A percentile compares a stretch with the other conserved stretches of the same genome.
Conservation (phyloP, 2,329 filamentous ascomycete species). For the Dactylellina sp. region DNA sequence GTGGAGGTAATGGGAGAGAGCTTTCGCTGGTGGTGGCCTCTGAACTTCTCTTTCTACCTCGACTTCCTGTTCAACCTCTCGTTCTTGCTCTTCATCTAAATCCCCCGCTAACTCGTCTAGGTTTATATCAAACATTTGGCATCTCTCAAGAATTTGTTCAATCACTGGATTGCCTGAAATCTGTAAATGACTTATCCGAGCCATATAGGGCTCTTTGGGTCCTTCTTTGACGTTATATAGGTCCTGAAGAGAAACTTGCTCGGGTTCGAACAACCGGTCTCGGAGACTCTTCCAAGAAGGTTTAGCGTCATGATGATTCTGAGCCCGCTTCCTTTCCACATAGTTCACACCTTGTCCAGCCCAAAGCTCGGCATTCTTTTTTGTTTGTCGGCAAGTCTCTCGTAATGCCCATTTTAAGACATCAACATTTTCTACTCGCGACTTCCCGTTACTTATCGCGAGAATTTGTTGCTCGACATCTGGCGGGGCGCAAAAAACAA, state of each 20-base stretch:
- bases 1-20: slow-evolving; percentile 65
- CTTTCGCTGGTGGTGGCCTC: slow-evolving; percentile 63
- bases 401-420: slow-evolving; percentile 72
- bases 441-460: slow-evolving; percentile 37
- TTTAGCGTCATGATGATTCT: background rate
- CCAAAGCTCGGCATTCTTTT: slow-evolving; percentile 71
- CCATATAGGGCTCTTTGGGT: slow-evolving; percentile 56
- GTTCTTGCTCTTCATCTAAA: slow-evolving; percentile 74
- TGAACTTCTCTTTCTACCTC: slow-evolving; percentile 72
- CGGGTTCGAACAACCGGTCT: slow-evolving; percentile 69
- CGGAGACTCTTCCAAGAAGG: slow-evolving; percentile 27
- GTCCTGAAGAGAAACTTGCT: slow-evolving; percentile 68
- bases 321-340: slow-evolving; percentile 58
- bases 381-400: slow-evolving; percentile 69
- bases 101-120: slow-evolving; percentile 14
- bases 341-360: slow-evolving; percentile 71
- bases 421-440: slow-evolving; percentile 67
- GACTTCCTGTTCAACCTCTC: slow-evolving; percentile 74
- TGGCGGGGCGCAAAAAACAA: slow-evolving; percentile 67
- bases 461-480: slow-evolving; percentile 72
- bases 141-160: slow-evolving; percentile 60
- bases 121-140: slow-evolving; percentile 62
- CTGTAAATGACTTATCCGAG: slow-evolving; percentile 11
- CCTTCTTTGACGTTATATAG: slow-evolving; percentile 65
- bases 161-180: slow-evolving; percentile 56